Evolutionary conservation across 2,329 filamentous ascomycete genomes (phyloP).

Genomic region (Ophiocordyceps sinensis): DNA sequence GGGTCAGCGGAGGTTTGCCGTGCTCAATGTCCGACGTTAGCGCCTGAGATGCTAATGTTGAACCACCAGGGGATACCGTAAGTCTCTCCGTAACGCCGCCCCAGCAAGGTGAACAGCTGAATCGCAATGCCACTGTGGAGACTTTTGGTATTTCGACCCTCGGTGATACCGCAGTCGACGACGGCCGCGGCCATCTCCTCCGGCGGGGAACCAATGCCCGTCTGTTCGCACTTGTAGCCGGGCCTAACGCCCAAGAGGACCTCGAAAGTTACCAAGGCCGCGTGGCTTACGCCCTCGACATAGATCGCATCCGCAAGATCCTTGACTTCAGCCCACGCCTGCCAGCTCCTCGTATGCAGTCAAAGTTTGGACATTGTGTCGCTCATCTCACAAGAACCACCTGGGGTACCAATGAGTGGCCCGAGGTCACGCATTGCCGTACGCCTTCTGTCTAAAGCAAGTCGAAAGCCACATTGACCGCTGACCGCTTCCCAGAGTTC

Average conservation of each 20-base stretch:
- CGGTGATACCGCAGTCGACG: constrained; percentile 36
- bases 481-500: constrained; percentile 10
- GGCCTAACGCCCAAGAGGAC: constrained; percentile 39
- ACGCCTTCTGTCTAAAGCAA: neutral
- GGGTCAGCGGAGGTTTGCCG: neutral
- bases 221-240: constrained; percentile 31
- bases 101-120: constrained; percentile 24
- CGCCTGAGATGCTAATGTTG: neutral
- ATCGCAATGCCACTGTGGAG: constrained; percentile 61
- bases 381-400: neutral
- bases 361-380: neutral
- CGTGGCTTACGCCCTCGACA: constrained; percentile 65
- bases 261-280: constrained; percentile 56
- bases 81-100: neutral
- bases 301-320: constrained; percentile 55
- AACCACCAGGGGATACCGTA: neutral
- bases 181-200: constrained; percentile 50
- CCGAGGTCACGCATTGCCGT: neutral
- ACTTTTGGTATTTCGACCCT: constrained; percentile 56
- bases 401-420: neutral
- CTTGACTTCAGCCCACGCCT: constrained; percentile 34
- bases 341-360: neutral
- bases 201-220: constrained; percentile 61
- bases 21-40: neutral
- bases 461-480: neutral